Base-by-base conservation (phyloP, 208 protist genomes). In the Acanthamoeba healyi region DNA sequence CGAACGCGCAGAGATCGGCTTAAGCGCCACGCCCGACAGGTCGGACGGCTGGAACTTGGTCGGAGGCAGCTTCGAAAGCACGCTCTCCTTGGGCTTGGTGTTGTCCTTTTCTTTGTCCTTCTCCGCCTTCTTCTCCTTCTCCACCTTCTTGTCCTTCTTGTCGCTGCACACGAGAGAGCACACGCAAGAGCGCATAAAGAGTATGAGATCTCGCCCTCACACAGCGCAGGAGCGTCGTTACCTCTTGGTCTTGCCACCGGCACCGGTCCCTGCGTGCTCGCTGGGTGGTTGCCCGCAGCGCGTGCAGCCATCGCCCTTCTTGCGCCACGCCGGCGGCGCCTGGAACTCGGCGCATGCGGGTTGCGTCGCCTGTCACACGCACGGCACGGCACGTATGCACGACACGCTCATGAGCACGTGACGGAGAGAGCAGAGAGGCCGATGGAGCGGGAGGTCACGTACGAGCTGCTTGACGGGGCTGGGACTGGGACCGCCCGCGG, bases 61-160 rank as follows among this genome's bases (percentile, higher is more conserved):
- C 34, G 74, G 10, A 2, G 74, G 74, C 44, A 84, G 44, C 74
- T 56, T 61, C 29, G 54, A 61, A 1, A 90, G 82, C 19, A 90
- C 56, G 67, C 67, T 77, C 34, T 77, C 79, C 19, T 87, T 81
- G 70, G 40, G 70, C 38, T 51, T n/a, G n/a, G n/a, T n/a, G n/a
- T n/a, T 49, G 34, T 81, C 70, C 38, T 77, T 77, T 14, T 90
- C 58, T 49, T 90, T 70, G 26, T 90, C 56, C n/a, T 90, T 90
- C 32, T 63, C 81, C 81, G 14, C 81, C 81, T 88, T 88, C 34
- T 88, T 88, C 12, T 26, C n/a, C n/a, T 90, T 90, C 32, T 87
- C 32, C 12, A 40, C 77, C 77, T 86, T 86, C 77, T 86, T 56
- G 9, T 46, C 42, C 77, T 56, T 56, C 29, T 67, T 56, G 6